Percentiles rank a stretch among this genome's conserved stretches.
Evolutionary conservation across 495 filamentous ascomycete genomes (phyloP).

Genomic region (Apodospora peruviana): DNA sequence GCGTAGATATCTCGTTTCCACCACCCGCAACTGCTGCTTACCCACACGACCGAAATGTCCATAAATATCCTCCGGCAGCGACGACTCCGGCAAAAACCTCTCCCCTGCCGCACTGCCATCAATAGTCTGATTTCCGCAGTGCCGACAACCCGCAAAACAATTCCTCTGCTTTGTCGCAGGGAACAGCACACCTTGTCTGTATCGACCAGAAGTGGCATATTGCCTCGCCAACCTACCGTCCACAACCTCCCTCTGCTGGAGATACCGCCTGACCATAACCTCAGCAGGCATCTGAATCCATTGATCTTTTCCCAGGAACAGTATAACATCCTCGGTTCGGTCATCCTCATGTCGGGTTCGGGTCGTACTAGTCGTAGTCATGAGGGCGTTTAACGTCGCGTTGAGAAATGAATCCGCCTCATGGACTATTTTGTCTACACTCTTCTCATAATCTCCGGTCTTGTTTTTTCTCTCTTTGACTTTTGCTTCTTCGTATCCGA

Average conservation of each 20-base stretch:
- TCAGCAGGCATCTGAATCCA: slow-evolving; percentile 8
- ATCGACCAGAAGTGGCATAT: background rate
- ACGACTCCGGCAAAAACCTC: slow-evolving; percentile 3
- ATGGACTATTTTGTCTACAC: background rate
- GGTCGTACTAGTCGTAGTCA: background rate
- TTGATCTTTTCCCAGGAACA: slow-evolving; percentile 3
- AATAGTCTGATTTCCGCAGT: background rate
- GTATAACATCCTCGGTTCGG: background rate
- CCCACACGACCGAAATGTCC: background rate
- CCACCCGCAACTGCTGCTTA: background rate
- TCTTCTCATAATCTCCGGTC: background rate
- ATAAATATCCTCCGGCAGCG: slow-evolving; percentile 5
- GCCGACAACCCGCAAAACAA: background rate
- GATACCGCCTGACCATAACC: slow-evolving; percentile 6
- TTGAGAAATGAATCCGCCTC: background rate
- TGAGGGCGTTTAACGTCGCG: background rate
- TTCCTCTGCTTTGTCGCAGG: slow-evolving; percentile 1
- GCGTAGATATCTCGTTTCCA: background rate
- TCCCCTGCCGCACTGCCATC: background rate
- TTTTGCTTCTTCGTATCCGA: background rate
- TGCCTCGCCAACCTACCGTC: background rate
- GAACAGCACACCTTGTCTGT: slow-evolving; percentile 2
- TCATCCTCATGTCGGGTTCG: too few species aligned
- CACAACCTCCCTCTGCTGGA: slow-evolving; percentile 6
- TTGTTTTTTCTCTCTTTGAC: background rate